Evolutionary conservation across 1,284 basidiomycete genomes (phyloP), one percentile per base, ranked within the genome.

Genomic region (Apiotrichum montevideense): DNA sequence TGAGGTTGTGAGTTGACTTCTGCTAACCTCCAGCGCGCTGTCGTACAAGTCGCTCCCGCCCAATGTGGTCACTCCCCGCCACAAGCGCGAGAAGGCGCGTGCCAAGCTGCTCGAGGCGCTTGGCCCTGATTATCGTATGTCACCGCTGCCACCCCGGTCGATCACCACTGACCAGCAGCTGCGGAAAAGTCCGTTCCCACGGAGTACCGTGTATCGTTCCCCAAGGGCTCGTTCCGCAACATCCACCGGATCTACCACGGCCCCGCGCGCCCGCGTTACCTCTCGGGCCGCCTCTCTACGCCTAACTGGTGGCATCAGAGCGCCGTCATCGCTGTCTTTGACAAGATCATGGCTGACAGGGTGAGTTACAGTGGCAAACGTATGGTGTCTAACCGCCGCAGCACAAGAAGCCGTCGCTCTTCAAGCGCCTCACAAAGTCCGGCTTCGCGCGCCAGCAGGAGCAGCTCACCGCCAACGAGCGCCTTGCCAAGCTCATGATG

Each of bases 171-270:
- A 54, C 46, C 2, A 3, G 14, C 46, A 57, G 56, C 57, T 8
- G 29, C 48, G 5, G 57, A 62, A 35, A 51, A 45, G 49, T 54
- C 57, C 9, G 71, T 79, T 6, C 79, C 80, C 2, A 63, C 71
- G 60, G 94, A 97, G 74, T 90, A 95, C 79, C 92, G 93, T 70
- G 90, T 96, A 69, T 90, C 94, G 3, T 97, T 95, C 79, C 92
- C 94, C 3, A 88, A 87, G 2, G 91, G 92, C 35, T 66, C 71
- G 44, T 79, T 80, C 70, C 66, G 77, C 6, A 77, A 78, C 14
- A 71, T 79, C 60, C 71, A 72, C 52, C 51, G 64, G 33, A 61
- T 77, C 46, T 58, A 59, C 29, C 61, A 68, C 37, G 64, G 63
- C 4, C 55, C 56, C 5, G 55, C 61, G 21, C 55, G 65, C 15